Base-by-base conservation (phyloP, 305 asterid genomes). In the Plantago lanceolata region DNA sequence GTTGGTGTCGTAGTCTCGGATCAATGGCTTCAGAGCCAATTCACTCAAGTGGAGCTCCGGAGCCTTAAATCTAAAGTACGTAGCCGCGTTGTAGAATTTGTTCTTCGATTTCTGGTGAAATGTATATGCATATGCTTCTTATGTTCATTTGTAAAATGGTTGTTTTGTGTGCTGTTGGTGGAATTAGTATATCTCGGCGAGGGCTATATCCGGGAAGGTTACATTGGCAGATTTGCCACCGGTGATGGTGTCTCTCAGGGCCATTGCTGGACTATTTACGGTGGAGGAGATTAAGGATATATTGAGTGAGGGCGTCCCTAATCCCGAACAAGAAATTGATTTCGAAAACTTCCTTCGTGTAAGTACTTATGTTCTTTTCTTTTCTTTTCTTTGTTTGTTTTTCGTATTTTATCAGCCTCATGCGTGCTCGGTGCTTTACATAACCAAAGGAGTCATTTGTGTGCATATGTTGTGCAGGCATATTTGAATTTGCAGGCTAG, bases 11-110 rank as follows among this genome's bases (percentile, higher is more conserved):
- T 89, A 47, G 95, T 89, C 66, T 85, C 98, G 70, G 96, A 89
- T 84, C 96, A 91, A 76, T 90, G 91, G 96, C 96, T 91, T 72
- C 96, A 91, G 66, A 89, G 95, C 70, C 95, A 89, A 81, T 91
- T 91, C 78, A 92, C 98, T 6, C 98, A 91, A 78, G 95, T 89
- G 54, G 95, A 88, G 80, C 96, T 92, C 59, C 96, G 93, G 40
- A 71, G 82, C 76, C 94, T 92, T 68, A 85, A 89, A 82, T 81
- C 96, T 76, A 89, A 85, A 70, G 98, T 91, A n/a, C n/a, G n/a
- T n/a, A n/a, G n/a, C n/a, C n/a, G n/a, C n/a, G n/a, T n/a, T n/a
- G n/a, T n/a, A n/a, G n/a, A n/a, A n/a, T n/a, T n/a, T n/a, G n/a
- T n/a, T n/a, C n/a, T n/a, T n/a, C n/a, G n/a, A n/a, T n/a, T n/a